Base-by-base conservation (phyloP, 108 stramenopile species). In the Fistulifera solaris region DNA sequence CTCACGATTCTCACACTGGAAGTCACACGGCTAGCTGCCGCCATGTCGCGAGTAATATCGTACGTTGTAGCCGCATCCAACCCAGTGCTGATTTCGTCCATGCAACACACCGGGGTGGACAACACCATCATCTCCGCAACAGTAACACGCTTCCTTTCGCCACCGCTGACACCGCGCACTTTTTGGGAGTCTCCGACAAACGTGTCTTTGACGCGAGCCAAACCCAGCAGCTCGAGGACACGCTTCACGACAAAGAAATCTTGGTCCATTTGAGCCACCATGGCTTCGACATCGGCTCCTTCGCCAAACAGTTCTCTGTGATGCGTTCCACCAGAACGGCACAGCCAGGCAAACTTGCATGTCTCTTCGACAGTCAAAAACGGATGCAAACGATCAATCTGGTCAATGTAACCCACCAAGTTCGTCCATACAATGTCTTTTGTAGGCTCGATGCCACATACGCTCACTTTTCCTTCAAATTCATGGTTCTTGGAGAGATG, bases 121-220 rank as follows among this genome's bases (percentile, higher is more conserved):
- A 52, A 54, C 24, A 72, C 65, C 26, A 74, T 58, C 81, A 89
- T 89, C 54, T 95, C 95, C 7, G 70, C 85, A 3, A 88, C 71
- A 18, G 92, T 92, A 21, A 91, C 87, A 19, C 95, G 85, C 45
- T 85, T 81, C 67, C 76, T 85, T 61, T 96, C 78, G 7, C 94
- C 94, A 6, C 94, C 93, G 31, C 66, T 70, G 18, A 96, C 87
- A 26, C 94, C 95, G 14, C 92, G 73, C 14, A 90, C 71, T 27
- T 28, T 68, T 21, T 67, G 65, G 50, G 83, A 75, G 28, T 78
- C 78, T 17, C 85, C 85, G 14, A 87, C 81, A 66, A 81, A 82
- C 15, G 85, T 83, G 63, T 83, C 78, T 39, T 70, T 68, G 44
- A 82, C 80, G 40, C 74, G 66, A 5, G 68, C 46, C 17, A 87